These are phyloP conservation scores for Ogataea ramenticola DNA, from an alignment of 805 yeast species.

Conservation along the genomic window DNA sequence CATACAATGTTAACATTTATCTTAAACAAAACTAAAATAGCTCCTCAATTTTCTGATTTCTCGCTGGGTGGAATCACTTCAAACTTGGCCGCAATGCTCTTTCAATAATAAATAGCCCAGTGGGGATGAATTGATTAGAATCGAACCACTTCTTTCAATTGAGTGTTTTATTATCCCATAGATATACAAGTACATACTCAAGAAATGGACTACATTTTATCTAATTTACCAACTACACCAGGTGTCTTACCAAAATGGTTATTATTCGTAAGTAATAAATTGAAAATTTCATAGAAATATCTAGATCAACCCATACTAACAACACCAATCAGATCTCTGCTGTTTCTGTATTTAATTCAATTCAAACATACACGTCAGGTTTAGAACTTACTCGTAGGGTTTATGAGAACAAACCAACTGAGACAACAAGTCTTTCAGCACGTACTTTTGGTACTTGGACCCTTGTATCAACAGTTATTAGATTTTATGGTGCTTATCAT, in stretches of 20 bases:
- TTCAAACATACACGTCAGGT: constrained; percentile 77
- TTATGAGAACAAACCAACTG: constrained; percentile 55
- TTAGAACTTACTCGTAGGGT: constrained; percentile 71
- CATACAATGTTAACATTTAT: too few relatives aligned
- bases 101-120: too few relatives aligned
- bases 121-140: too few relatives aligned
- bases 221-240: constrained; percentile 34
- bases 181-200: neutral
- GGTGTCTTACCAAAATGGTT: constrained; percentile 75
- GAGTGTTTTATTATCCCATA: too few relatives aligned
- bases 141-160: too few relatives aligned
- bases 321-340: constrained; percentile 43
- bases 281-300: too few relatives aligned
- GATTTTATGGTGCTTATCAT: constrained; percentile 82
- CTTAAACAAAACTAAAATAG: too few relatives aligned
- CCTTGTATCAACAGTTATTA: constrained; percentile 70
- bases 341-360: constrained; percentile 87
- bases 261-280: constrained; percentile 43
- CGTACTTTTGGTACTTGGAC: constrained; percentile 99
- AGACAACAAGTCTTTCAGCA: constrained; percentile 66
- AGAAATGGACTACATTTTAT: constrained; percentile 20
- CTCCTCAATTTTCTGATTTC: too few relatives aligned
- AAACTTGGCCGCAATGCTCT: too few relatives aligned
- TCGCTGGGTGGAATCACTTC: too few relatives aligned
- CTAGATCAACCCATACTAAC: neutral